Evolutionary conservation across 345 rosid species (phyloP), one percentile per base, ranked within the genome.

Genomic region (Hypericum perforatum): DNA sequence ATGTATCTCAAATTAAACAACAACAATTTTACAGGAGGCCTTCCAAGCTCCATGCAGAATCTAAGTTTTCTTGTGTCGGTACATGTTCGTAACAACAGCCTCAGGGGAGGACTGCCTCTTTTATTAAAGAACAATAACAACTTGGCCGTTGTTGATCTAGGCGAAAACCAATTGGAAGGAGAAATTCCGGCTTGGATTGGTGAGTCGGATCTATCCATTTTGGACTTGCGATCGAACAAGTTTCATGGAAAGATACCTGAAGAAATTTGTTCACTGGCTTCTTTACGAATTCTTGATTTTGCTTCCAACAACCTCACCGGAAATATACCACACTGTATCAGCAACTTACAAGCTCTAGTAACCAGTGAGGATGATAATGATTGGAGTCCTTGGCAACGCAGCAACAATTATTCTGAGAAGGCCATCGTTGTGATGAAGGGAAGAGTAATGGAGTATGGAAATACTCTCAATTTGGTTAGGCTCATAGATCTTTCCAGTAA

Each of bases 11-110:
- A 29, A n/a, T 12, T 46, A 9, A 29, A 29, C 14, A 46, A 29
- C 49, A 46, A 46, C 13, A 12, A 12, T 9, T 46, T 46, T 8
- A 46, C 14, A 11, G 49, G 49, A 29, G 9, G 7, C 8, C 14
- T 46, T 13, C 49, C 49, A 46, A 13, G 7, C 8, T 46, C 49
- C 22, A 46, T 46, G 14, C 22, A 29, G 13, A 46, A 5, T 29
- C 7, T 46, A 4, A 46, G 49, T 29, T 11, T 2, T 9, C 13
- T 46, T 5, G 22, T n/a, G 15, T 46, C 49, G 14, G 5, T 46
- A 22, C 49, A 29, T 29, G 7, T 46, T 46, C 49, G 16, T 16
- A 46, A 46, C 49, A 46, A 46, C 49, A 46, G 15, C 15, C 49
- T 46, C 22, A 46, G 14, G 14, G 49, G 49, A 13, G 49, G 13